phyloP scores from a whole-genome alignment of 2,329 filamentous ascomycete genomes.

The Talaromyces amestolkiae region DNA sequence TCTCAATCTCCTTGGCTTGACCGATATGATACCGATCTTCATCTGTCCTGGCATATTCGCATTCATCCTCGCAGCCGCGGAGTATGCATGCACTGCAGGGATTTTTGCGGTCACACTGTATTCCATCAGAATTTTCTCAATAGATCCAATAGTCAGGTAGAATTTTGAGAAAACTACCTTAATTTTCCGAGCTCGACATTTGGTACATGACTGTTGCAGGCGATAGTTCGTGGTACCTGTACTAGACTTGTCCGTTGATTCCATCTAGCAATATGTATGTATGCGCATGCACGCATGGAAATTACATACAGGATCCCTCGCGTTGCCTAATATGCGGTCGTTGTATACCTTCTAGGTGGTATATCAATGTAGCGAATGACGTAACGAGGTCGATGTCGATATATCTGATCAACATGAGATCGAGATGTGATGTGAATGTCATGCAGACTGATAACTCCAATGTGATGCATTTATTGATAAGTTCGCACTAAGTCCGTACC shows the following conservation, averaged over 20 bases:
- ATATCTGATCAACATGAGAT: not conserved
- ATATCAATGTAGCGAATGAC: not conserved
- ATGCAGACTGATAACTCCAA: not conserved
- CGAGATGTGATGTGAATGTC: not conserved
- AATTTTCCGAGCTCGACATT: slow-evolving; percentile 32
- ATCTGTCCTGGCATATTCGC: slow-evolving; percentile 30
- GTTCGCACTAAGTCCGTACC: not conserved
- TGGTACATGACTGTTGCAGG: slow-evolving; percentile 30
- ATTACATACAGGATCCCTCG: not conserved
- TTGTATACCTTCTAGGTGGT: not conserved
- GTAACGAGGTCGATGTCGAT: not conserved
- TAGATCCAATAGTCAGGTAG: not conserved
- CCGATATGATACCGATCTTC: slow-evolving; percentile 65
- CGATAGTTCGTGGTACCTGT: slow-evolving; percentile 22
- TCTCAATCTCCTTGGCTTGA: slow-evolving; percentile 46
- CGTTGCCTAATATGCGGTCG: not conserved
- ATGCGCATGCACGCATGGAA: not conserved
- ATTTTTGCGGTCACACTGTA: slow-evolving; percentile 30
- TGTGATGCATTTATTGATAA: slow-evolving; percentile 3
- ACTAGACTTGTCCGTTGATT: not conserved
- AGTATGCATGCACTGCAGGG: slow-evolving; percentile 29
- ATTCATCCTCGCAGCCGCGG: slow-evolving; percentile 30
- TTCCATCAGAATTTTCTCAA: not conserved
- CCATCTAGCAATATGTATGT: slow-evolving; percentile 1
- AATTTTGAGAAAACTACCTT: slow-evolving; percentile 23